Evolutionary conservation across 2,329 filamentous ascomycete genomes (phyloP).

Genomic region (Plectosphaerella plurivora): DNA sequence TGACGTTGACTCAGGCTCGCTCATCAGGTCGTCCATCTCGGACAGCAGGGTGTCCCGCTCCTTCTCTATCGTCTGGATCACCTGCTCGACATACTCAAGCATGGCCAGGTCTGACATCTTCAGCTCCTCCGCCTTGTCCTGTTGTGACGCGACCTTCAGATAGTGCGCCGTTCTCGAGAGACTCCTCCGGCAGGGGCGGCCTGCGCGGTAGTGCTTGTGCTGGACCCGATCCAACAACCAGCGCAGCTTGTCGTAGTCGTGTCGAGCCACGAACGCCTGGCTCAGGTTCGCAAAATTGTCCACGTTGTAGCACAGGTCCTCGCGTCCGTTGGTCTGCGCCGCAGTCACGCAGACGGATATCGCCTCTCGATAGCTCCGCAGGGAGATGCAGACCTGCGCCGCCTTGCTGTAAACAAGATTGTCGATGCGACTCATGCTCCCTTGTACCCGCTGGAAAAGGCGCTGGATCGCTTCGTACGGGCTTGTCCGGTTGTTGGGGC

Average conservation of each 20-base stretch:
- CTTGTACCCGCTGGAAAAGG: constrained; percentile 19
- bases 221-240: constrained; percentile 18
- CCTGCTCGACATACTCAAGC: constrained; percentile 4
- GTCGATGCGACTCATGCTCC: constrained; percentile 23
- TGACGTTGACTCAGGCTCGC: too few relatives aligned
- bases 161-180: constrained; percentile 9
- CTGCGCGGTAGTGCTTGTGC: constrained; percentile 7
- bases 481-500: background rate
- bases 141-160: constrained; percentile 4
- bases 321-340: constrained; percentile 28
- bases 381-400: constrained; percentile 21
- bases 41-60: background rate
- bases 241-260: constrained; percentile 22
- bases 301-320: constrained; percentile 28
- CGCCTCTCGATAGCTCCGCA: constrained; percentile 23
- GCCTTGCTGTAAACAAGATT: constrained; percentile 31
- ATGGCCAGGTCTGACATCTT: constrained; percentile 7
- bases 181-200: constrained; percentile 2
- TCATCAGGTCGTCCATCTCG: background rate
- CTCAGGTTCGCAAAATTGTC: constrained; percentile 33
- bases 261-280: constrained; percentile 23
- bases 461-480: constrained; percentile 6
- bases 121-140: constrained; percentile 7
- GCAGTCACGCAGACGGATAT: constrained; percentile 28
- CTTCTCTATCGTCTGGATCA: background rate